phyloP scores from a whole-genome alignment of 495 filamentous ascomycete genomes.

The Penicillium mononematosum region DNA sequence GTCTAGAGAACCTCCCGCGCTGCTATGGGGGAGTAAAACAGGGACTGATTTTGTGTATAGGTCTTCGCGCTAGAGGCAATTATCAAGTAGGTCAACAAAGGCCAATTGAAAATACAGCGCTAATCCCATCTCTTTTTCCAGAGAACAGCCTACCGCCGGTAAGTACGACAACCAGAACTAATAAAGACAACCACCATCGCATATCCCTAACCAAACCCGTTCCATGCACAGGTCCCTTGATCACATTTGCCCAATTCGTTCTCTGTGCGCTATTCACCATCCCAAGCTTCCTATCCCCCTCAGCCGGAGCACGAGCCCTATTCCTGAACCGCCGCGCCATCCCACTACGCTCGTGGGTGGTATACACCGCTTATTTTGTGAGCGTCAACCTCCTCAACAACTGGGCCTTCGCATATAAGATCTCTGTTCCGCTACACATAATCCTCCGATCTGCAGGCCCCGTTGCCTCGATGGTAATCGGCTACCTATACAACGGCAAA shows the following conservation, averaged over 20 bases:
- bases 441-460: slow-evolving; percentile 93
- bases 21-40: not conserved
- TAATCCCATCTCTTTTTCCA: slow-evolving; percentile 18
- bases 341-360: slow-evolving; percentile 77
- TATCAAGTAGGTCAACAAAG: slow-evolving; percentile 69
- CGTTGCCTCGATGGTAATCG: slow-evolving; percentile 87
- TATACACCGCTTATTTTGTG: slow-evolving; percentile 90
- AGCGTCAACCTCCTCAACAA: slow-evolving; percentile 94
- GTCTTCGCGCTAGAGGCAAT: slow-evolving; percentile 95
- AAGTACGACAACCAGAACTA: slow-evolving; percentile 5
- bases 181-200: not conserved
- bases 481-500: slow-evolving; percentile 75
- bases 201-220: not conserved
- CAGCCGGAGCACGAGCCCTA: slow-evolving; percentile 57
- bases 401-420: slow-evolving; percentile 94
- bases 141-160: slow-evolving; percentile 43
- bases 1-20: not conserved
- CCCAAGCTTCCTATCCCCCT: slow-evolving; percentile 72
- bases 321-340: slow-evolving; percentile 77
- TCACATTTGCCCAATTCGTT: slow-evolving; percentile 93
- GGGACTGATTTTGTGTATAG: slow-evolving; percentile 38
- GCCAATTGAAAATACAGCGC: not conserved
- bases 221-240: slow-evolving; percentile 64
- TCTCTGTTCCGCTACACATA: slow-evolving; percentile 95
- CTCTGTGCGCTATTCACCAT: slow-evolving; percentile 67